Evolutionary conservation across 1,284 basidiomycete species (phyloP), one percentile per base, ranked within the genome.

Genomic region (Puccinia brachypodii): DNA sequence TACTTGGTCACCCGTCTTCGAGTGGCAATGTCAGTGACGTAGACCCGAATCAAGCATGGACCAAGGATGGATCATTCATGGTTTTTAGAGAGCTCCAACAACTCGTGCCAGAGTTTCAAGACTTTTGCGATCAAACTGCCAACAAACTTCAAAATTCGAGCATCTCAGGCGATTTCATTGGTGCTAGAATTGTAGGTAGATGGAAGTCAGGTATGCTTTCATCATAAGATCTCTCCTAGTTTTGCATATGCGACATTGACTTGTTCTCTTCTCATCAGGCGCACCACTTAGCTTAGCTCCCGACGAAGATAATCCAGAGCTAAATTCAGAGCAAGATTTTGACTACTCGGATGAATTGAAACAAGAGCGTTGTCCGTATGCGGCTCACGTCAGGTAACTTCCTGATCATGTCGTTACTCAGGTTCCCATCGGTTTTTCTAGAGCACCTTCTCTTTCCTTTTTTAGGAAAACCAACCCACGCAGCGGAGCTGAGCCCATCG

Each of bases 401-500:
- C 28, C 28, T 47, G 1, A 16, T 73, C 13, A 8, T n/a, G n/a
- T n/a, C n/a, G n/a, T n/a, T n/a, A n/a, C n/a, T n/a, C n/a, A n/a
- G n/a, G n/a, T n/a, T n/a, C n/a, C n/a, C n/a, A n/a, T n/a, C n/a
- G 47, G 16, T 73, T 73, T 1, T 66, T 31, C 19, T 66, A 16
- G 33, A 11, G 28, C 25, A 47, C 25, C 38, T 50, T n/a, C 28
- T 56, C 22, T 56, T 36, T 44, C 4, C 36, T 53, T 72, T 72
- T 56, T 40, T 31, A 76, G 74, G 38, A 76, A 76, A 64, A 64
- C 74, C 3, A 76, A 76, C 60, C 74, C 74, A 1, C 53, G 74
- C 9, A 44, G 1, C 44, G 74, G 74, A 16, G 8, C 60, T 36
- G 42, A 50, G 33, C 11, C 53, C 53, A 16, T 8, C n/a, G 36